Evolutionary conservation across 2,329 filamentous ascomycete species (phyloP).

Genomic region (Dactylellina sp.): DNA sequence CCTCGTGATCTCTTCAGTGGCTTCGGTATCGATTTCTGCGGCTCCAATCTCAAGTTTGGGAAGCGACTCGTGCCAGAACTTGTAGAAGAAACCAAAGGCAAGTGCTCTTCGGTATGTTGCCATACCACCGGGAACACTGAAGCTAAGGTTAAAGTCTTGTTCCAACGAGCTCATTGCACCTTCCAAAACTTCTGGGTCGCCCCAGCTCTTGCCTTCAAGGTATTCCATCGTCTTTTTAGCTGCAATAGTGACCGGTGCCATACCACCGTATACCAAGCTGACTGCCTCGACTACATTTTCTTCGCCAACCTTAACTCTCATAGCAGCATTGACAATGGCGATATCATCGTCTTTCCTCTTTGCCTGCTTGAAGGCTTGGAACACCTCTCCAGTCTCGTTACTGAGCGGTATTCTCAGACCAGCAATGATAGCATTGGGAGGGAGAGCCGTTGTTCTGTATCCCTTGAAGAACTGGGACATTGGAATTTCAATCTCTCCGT

Average conservation of each 20-base stretch:
- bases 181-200: constrained; percentile 84
- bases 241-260: constrained; percentile 91
- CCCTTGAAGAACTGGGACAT: constrained; percentile 94
- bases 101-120: constrained; percentile 92
- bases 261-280: constrained; percentile 90
- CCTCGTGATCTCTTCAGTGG: constrained; percentile 84
- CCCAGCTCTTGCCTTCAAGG: constrained; percentile 80
- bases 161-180: constrained; percentile 91
- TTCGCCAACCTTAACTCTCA: constrained; percentile 78
- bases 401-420: constrained; percentile 86
- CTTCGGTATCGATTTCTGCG: constrained; percentile 71
- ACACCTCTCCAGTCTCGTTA: constrained; percentile 79
- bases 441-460: constrained; percentile 85
- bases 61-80: constrained; percentile 92
- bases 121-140: constrained; percentile 96
- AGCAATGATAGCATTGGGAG: constrained; percentile 83
- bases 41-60: constrained; percentile 69
- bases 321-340: constrained; percentile 90
- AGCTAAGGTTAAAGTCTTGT: constrained; percentile 86
- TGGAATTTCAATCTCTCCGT: constrained; percentile 82
- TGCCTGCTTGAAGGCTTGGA: constrained; percentile 92
- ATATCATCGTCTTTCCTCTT: constrained; percentile 99
- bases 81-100: constrained; percentile 93
- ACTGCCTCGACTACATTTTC: constrained; percentile 77
- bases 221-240: constrained; percentile 82